Evolutionary conservation across 306 rosid species (phyloP).

Genomic region (Carpinus fangiana): DNA sequence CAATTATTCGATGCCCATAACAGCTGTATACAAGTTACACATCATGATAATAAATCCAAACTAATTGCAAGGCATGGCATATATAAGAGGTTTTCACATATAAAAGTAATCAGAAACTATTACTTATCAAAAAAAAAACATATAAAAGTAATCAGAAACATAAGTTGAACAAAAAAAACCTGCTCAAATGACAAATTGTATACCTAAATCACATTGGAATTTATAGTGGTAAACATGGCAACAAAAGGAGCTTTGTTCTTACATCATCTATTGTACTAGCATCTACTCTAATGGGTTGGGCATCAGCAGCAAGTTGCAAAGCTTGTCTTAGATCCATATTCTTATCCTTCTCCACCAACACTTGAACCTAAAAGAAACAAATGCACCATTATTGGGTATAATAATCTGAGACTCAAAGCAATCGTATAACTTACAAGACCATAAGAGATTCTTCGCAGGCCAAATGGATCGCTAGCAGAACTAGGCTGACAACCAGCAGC

Average conservation of each 20-base stretch:
- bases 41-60: neutral
- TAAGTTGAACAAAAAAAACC: neutral
- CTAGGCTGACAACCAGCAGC: constrained; percentile 95
- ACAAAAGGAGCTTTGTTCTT: constrained; percentile 25
- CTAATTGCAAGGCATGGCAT: neutral
- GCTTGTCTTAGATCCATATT: constrained; percentile 72
- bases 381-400: constrained; percentile 13
- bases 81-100: neutral
- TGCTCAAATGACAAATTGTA: neutral
- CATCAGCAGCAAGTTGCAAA: constrained; percentile 74
- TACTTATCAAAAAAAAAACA: no score
- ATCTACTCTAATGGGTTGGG: constrained; percentile 68
- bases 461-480: constrained; percentile 87
- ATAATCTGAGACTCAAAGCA: constrained; percentile 24
- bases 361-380: constrained; percentile 67
- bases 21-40: neutral
- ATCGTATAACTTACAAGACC: constrained; percentile 75
- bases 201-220: neutral
- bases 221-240: neutral
- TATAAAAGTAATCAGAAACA: neutral
- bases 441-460: constrained; percentile 88
- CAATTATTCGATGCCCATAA: constrained; percentile 21
- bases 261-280: constrained; percentile 56
- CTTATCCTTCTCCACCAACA: constrained; percentile 80
- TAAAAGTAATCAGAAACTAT: neutral